Evolutionary conservation across 495 filamentous ascomycete genomes (phyloP), one percentile per base, ranked within the genome.

Genomic region (Penicillium dipodomyicola): DNA sequence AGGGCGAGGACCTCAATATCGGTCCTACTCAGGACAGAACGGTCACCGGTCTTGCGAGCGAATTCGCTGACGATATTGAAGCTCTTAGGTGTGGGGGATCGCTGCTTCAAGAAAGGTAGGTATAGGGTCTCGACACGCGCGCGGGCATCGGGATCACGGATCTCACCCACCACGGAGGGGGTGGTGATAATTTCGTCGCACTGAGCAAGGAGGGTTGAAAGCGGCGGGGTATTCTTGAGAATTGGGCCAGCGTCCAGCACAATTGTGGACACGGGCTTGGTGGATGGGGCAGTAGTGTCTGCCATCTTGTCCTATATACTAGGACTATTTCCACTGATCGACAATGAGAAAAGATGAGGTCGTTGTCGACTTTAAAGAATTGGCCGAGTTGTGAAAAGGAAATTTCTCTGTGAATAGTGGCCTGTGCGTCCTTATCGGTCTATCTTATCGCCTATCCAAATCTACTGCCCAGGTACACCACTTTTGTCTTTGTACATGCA

Each of bases 231-330:
- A 74, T 96, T 95, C 65, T 88, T 90, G 55, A 99, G 86, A 57
- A 99, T 87, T 2, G 93, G 91, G 47, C 92, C 92, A 25, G 94
- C 84, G 71, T 99, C 94, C 56, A 99, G 76, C 53, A 97, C 81
- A 39, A 99, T 82, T 12, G 89, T 88, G 76, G 95, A 83, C 47
- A 96, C 79, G 4, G 86, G 78, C 67, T 94, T 94, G n/a, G 77
- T 45, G 3, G 74, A 56, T 37, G 67, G 22, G 32, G 65, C 32
- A 3, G 57, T 59, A 20, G 64, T 56, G 32, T 77, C 72, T 55
- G 73, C 67, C 79, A 80, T 82, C 7, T 48, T 71, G 42, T 19
- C 17, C 37, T 54, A 17, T 43, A 3, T 12, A 22, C 29, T 20
- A 45, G 23, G 27, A 57, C 32, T 20, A 22, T 52, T 52, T 5